Evolutionary conservation across 768 basidiomycete genomes (phyloP).

Genomic region (Boletus rubescentipes): DNA sequence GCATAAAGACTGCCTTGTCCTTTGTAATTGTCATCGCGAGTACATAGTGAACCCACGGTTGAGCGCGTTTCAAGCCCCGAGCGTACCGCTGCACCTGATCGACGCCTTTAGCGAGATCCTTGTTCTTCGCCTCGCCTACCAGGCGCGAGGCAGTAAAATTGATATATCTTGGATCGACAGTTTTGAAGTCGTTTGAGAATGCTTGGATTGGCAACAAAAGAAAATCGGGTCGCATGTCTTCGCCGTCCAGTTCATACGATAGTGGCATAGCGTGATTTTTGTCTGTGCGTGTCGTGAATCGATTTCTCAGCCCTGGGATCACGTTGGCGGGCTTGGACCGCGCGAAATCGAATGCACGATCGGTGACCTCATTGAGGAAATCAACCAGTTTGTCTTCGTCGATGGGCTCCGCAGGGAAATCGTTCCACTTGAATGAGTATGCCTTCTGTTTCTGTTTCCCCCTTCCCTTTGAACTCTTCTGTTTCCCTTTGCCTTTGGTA

Average conservation of each 20-base stretch:
- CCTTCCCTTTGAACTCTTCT: background rate
- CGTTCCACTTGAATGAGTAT: constrained; percentile 1
- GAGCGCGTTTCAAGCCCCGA: constrained; percentile 3
- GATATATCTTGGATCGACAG: background rate
- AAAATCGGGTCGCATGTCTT: constrained; percentile 13
- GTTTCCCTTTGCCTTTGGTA: background rate
- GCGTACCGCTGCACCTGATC: constrained; percentile 7
- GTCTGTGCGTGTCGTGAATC: constrained; percentile 1
- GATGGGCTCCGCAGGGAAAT: constrained; percentile 5
- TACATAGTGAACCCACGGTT: constrained; percentile 11
- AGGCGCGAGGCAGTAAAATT: constrained; percentile 1
- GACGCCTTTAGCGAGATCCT: background rate
- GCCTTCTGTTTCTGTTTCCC: background rate
- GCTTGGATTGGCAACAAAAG: constrained; percentile 14
- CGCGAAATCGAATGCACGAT: constrained; percentile 3
- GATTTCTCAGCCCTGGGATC: constrained; percentile 3
- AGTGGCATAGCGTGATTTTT: constrained; percentile 5
- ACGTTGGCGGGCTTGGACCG: background rate
- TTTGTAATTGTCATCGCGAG: constrained; percentile 2
- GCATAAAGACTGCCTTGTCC: constrained; percentile 1
- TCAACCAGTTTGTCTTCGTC: constrained; percentile 1
- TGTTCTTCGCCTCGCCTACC: constrained; percentile 9
- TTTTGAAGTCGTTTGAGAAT: background rate
- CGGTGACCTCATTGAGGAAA: constrained; percentile 10
- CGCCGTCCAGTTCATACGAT: constrained; percentile 5